These are phyloP conservation scores for Nitzschia putrida DNA, from an alignment of 108 stramenopile genomes.

Conservation along the genomic window DNA sequence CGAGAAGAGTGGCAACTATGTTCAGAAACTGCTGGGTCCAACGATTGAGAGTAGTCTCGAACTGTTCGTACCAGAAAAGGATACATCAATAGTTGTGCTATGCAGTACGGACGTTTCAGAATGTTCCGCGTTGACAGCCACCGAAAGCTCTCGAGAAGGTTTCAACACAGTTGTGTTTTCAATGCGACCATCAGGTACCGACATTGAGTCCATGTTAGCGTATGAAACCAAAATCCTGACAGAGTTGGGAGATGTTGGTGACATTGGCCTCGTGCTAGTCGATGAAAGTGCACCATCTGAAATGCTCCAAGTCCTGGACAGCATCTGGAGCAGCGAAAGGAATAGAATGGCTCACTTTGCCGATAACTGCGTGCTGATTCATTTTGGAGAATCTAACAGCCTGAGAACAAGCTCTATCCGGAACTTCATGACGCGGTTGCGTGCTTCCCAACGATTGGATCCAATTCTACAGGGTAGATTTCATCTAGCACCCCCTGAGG, in stretches of 20 bases:
- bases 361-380: background rate
- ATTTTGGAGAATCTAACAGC: background rate
- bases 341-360: background rate
- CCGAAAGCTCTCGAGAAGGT: background rate
- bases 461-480: background rate
- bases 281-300: background rate
- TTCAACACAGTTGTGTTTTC: background rate
- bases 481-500: no score
- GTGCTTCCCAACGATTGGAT: background rate
- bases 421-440: background rate
- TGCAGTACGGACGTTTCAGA: background rate
- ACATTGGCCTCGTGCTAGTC: background rate
- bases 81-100: background rate
- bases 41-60: no score
- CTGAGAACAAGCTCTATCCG: background rate
- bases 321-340: background rate
- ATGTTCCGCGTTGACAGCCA: background rate
- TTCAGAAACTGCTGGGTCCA: no score
- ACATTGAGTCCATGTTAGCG: background rate
- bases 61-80: background rate
- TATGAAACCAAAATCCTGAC: background rate
- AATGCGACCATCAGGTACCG: background rate
- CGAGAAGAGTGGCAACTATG: no score
- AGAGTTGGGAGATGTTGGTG: background rate
- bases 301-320: background rate